Evolutionary conservation across 306 rosid genomes (phyloP).

Genomic region (Mimosa bimucronata): DNA sequence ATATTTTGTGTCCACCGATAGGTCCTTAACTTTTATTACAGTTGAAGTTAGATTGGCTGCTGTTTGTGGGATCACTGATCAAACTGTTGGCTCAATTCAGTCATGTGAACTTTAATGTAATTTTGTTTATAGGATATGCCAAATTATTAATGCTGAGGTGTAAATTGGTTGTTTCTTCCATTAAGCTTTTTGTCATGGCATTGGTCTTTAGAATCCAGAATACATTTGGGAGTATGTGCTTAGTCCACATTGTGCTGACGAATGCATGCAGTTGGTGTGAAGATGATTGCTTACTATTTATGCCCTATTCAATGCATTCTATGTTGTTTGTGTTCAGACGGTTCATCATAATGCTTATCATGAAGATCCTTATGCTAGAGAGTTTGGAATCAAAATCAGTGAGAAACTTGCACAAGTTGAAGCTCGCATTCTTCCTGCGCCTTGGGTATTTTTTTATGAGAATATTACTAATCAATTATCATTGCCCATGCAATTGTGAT

Average conservation of each 20-base stretch:
- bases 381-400: slow-evolving; percentile 91
- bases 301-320: background rate
- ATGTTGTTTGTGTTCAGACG: slow-evolving; percentile 51
- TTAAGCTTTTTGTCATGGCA: background rate
- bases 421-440: slow-evolving; percentile 96
- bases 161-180: background rate
- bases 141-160: background rate
- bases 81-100: background rate
- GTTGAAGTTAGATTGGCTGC: background rate
- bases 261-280: background rate
- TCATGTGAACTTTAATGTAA: background rate
- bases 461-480: background rate
- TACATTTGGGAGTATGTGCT: background rate
- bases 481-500: background rate
- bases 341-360: slow-evolving; percentile 87
- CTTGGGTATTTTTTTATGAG: slow-evolving; percentile 62
- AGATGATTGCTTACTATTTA: background rate
- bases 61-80: background rate
- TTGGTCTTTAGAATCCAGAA: background rate
- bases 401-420: slow-evolving; percentile 92
- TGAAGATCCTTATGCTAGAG: slow-evolving; percentile 83
- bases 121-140: background rate
- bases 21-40: background rate
- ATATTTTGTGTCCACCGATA: background rate
- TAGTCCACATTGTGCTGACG: background rate